A percentile compares a stretch with the other conserved stretches of the same genome.
Conservation (phyloP, 1,284 basidiomycete species). For the Ustilago lituana region DNA sequence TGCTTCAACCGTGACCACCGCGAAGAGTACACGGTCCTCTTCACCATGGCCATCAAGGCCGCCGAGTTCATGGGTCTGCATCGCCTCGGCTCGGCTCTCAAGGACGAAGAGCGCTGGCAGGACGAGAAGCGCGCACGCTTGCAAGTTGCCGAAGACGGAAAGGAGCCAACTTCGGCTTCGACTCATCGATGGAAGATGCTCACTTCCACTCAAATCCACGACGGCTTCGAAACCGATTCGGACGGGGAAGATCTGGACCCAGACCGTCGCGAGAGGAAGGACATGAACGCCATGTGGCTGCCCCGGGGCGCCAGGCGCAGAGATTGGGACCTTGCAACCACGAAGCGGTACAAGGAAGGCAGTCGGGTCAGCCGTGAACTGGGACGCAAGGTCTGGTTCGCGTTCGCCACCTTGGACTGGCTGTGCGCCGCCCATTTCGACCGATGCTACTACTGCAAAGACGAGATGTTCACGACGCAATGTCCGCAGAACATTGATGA, state of each 20-base stretch:
- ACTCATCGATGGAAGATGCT: constrained; percentile 43
- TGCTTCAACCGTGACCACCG: constrained; percentile 44
- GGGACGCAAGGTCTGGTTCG: constrained; percentile 51
- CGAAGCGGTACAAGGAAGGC: constrained; percentile 41
- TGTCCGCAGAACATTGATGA: constrained; percentile 59
- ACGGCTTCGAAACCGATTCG: constrained; percentile 37
- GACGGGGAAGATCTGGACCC: constrained; percentile 43
- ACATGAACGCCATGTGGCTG: constrained; percentile 47
- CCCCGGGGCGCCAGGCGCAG: constrained; percentile 20
- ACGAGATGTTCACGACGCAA: constrained; percentile 51
- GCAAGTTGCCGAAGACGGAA: constrained; percentile 10
- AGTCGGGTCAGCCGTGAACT: constrained; percentile 35
- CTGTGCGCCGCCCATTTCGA: constrained; percentile 34
- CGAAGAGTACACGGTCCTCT: constrained; percentile 31
- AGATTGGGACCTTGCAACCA: constrained; percentile 18
- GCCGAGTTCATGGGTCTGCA: constrained; percentile 51
- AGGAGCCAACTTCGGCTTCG: constrained; percentile 7
- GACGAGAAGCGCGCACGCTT: constrained; percentile 18
- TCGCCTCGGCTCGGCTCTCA: constrained; percentile 50
- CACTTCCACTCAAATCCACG: constrained; percentile 28
- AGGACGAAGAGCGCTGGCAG: constrained; percentile 51
- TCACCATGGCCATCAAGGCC: constrained; percentile 42
- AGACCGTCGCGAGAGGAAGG: constrained; percentile 24
- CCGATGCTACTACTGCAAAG: constrained; percentile 39
- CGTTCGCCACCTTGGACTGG: constrained; percentile 46